Evolutionary conservation across 2,329 filamentous ascomycete genomes (phyloP), one percentile per base, ranked within the genome.

Genomic region (Claviceps humidiphila): DNA sequence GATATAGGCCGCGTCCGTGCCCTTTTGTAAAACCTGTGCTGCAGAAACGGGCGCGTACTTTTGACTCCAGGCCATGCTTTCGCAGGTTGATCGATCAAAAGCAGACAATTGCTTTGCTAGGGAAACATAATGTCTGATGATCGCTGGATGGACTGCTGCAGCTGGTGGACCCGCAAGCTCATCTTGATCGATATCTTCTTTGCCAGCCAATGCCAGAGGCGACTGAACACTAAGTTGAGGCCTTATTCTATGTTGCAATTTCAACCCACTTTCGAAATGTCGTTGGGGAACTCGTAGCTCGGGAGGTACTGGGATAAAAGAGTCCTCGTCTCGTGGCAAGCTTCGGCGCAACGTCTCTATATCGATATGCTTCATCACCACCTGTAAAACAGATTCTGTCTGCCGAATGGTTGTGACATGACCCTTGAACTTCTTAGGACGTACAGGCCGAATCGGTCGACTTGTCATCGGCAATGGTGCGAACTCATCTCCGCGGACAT

Each of bases 21-120:
- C 84, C 16, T 72, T 65, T 61, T 96, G 90, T 11, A 98, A 72
- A 1, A 97, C 82, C 53, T 91, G 81, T 4, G 72, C 71, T 2
- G 88, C 82, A 39, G 69, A 72, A 26, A 66, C 68, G 0, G 93
- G 93, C 0, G 86, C 80, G 67, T 97, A 95, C 61, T 97, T 96
- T 42, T 91, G 84, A 2, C 75, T 66, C 93, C 93, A 98, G 8
- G 80, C 68, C 30, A 76, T 68, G 2, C 72, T 74, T 62, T 97
- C 91, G 59, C 86, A 95, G 49, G 76, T 77, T 8, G 83, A 86
- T 56, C 71, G 77, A 64, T 98, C 93, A 61, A 90, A 96, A 0
- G 90, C 82, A 4, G 87, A 90, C 13, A 90, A 72, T 0, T 74
- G 74, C 1, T 72, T 74, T 45, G 74, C 68, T 37, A 96, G 74